Percentiles rank a stretch among this genome's conserved stretches.
Conservation (phyloP, 176 grass and related monocot genomes). For the Cenchrus americanus region DNA sequence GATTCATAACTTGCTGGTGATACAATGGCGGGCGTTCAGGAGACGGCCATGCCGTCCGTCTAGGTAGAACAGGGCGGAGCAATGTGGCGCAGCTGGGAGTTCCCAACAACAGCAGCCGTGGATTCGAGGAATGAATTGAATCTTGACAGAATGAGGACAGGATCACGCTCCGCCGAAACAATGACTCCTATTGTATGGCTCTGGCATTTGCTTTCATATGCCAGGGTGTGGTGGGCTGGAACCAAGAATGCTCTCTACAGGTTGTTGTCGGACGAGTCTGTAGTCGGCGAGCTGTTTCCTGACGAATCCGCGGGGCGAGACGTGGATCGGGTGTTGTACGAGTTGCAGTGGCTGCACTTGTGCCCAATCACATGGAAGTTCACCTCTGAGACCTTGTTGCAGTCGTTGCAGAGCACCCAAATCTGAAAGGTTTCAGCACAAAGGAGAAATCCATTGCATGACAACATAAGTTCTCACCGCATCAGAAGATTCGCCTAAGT, state of each 20-base stretch:
- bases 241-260: slow-evolving; percentile 38
- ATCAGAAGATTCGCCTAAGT: neutral
- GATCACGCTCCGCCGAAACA: neutral
- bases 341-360: slow-evolving; percentile 81
- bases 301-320: slow-evolving; percentile 55
- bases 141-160: slow-evolving; percentile 26
- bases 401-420: slow-evolving; percentile 95
- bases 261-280: slow-evolving; percentile 53
- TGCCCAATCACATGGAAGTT: slow-evolving; percentile 88
- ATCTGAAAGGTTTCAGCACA: slow-evolving; percentile 47
- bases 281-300: slow-evolving; percentile 39
- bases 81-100: neutral
- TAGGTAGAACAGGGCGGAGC: neutral
- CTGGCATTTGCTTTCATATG: slow-evolving; percentile 19
- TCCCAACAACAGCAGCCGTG: neutral
- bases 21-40: slow-evolving; percentile 4
- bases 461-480: neutral
- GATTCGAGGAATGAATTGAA: slow-evolving; percentile 46
- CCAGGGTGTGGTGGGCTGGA: neutral
- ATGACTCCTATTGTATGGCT: slow-evolving; percentile 40
- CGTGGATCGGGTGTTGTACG: slow-evolving; percentile 77
- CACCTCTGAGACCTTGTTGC: slow-evolving; percentile 86
- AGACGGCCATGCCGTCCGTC: neutral
- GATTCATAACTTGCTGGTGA: slow-evolving; percentile 5
- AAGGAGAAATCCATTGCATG: neutral